Evolutionary conservation across 2,329 filamentous ascomycete species (phyloP).

Genomic region (Dothistroma pini): DNA sequence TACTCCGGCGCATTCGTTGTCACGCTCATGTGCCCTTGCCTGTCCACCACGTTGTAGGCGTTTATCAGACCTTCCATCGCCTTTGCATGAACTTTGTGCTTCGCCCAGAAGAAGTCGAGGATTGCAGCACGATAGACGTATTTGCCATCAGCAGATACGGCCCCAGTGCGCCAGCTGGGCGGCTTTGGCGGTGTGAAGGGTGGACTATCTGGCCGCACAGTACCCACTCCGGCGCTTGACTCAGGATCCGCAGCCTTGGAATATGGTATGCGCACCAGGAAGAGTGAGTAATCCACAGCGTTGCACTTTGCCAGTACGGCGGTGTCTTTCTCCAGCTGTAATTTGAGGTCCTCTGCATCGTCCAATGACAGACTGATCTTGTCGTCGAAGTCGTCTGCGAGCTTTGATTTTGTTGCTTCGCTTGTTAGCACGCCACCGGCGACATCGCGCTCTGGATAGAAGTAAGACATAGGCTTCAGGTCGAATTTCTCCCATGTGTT

Average conservation of each 20-base stretch:
- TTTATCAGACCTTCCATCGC: conserved; percentile 62
- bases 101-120: conserved; percentile 76
- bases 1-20: conserved; percentile 69
- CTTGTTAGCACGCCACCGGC: conserved; percentile 60
- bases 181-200: conserved; percentile 31
- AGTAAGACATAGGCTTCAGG: conserved; percentile 70
- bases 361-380: conserved; percentile 56
- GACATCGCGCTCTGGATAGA: conserved; percentile 71
- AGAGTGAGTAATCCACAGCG: conserved; percentile 72
- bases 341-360: conserved; percentile 55
- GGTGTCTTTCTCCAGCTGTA: conserved; percentile 59
- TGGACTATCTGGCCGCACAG: conserved; percentile 13
- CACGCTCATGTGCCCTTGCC: conserved; percentile 69
- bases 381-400: conserved; percentile 65
- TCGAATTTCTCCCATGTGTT: conserved; percentile 67
- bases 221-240: not conserved
- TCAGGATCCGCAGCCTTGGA: conserved; percentile 6
- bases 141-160: conserved; percentile 59
- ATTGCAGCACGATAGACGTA: conserved; percentile 66
- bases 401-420: conserved; percentile 60
- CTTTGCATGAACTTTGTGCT: conserved; percentile 64
- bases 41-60: conserved; percentile 54
- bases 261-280: conserved; percentile 58
- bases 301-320: conserved; percentile 59
- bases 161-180: conserved; percentile 57